Percentiles rank a stretch among this genome's conserved stretches.
These are phyloP conservation scores for Rauvolfia tetraphylla DNA, from an alignment of 257 asterid species.

Conservation along the genomic window DNA sequence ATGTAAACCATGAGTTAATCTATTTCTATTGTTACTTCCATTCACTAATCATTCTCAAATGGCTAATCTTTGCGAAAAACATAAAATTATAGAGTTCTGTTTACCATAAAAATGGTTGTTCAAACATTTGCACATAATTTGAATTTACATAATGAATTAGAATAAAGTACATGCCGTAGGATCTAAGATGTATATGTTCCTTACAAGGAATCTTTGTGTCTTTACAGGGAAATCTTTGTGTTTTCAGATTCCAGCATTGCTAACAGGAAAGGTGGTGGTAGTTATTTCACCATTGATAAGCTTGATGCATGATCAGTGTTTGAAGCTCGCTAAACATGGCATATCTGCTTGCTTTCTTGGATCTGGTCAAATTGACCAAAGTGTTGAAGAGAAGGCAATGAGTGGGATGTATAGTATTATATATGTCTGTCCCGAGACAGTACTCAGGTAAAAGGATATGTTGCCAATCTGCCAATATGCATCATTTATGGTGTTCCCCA, in stretches of 20 bases:
- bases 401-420: slow-evolving; percentile 53
- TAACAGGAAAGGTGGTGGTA: slow-evolving; percentile 69
- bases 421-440: slow-evolving; percentile 82
- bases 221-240: slow-evolving; percentile 71
- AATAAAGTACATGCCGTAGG: not conserved
- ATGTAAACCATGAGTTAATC: too few species aligned
- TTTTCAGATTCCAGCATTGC: slow-evolving; percentile 69
- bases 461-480: not conserved
- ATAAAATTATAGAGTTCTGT: not conserved
- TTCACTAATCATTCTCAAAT: not conserved
- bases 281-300: slow-evolving; percentile 82
- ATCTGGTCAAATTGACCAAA: slow-evolving; percentile 74
- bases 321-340: slow-evolving; percentile 67
- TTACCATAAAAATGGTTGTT: not conserved
- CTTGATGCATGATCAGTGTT: slow-evolving; percentile 87
- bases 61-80: not conserved
- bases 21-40: not conserved
- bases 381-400: slow-evolving; percentile 73
- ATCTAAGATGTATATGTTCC: slow-evolving; percentile 2
- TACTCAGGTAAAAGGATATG: slow-evolving; percentile 44
- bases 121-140: not conserved
- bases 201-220: too few species aligned
- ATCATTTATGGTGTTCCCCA: slow-evolving; percentile 11
- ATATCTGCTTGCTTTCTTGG: slow-evolving; percentile 85
- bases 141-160: not conserved